Evolutionary conservation across 2,329 filamentous ascomycete genomes (phyloP).

Genomic region (Lachnellula hyalina): DNA sequence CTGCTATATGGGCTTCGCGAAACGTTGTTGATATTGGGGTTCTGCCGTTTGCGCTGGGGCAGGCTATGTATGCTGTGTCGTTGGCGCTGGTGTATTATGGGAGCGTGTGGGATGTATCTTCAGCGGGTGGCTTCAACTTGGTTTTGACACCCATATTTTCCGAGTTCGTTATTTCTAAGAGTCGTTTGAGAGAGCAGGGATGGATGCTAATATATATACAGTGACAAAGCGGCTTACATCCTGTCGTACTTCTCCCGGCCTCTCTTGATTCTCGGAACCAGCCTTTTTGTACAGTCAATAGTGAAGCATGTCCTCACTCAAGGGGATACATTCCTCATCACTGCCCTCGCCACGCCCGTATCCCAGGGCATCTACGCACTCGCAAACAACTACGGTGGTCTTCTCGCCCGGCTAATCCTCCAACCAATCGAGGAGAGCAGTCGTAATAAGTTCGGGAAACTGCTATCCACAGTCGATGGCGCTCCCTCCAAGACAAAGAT

Average conservation of each 20-base stretch:
- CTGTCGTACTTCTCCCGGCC: slow-evolving; percentile 55
- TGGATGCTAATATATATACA: slow-evolving; percentile 8
- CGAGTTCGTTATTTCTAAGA: slow-evolving; percentile 16
- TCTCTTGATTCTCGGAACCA: slow-evolving; percentile 69
- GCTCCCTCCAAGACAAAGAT: slow-evolving; percentile 29
- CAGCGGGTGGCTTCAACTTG: slow-evolving; percentile 62
- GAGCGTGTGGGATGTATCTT: slow-evolving; percentile 53
- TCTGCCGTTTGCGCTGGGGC: slow-evolving; percentile 83
- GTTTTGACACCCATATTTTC: slow-evolving; percentile 41
- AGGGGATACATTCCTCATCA: slow-evolving; percentile 86
- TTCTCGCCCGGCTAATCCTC: slow-evolving; percentile 83
- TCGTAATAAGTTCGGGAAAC: slow-evolving; percentile 79
- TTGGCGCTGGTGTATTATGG: slow-evolving; percentile 66
- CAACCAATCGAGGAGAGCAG: slow-evolving; percentile 94
- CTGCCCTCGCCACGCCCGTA: slow-evolving; percentile 66
- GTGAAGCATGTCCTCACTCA: slow-evolving; percentile 94
- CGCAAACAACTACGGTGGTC: slow-evolving; percentile 88
- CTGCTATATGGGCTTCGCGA: slow-evolving; percentile 59
- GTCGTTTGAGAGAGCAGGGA: not conserved
- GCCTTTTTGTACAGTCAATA: slow-evolving; percentile 78
- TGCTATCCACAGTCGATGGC: slow-evolving; percentile 47
- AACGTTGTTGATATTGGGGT: slow-evolving; percentile 58
- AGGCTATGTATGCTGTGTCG: slow-evolving; percentile 67
- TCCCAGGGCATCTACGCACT: slow-evolving; percentile 90
- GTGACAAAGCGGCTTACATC: slow-evolving; percentile 18